phyloP scores from a whole-genome alignment of 306 rosid species.

The Vachellia pachyceras region DNA sequence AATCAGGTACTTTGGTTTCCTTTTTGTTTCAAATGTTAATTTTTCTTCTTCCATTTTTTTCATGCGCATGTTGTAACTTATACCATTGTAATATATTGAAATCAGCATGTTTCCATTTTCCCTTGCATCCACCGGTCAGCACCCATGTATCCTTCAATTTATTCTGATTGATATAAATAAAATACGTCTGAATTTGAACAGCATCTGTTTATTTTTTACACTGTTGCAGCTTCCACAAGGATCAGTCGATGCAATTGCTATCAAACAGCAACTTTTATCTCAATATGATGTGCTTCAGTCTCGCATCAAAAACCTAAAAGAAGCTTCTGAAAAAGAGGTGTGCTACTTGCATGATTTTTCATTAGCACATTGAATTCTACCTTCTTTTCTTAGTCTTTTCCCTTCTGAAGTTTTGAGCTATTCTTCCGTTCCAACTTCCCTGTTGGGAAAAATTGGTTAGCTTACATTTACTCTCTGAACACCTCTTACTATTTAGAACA shows the following conservation, averaged over 20 bases:
- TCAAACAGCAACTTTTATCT: conserved; percentile 89
- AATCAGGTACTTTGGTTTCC: conserved; percentile 61
- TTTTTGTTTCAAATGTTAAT: background rate
- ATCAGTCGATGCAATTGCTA: conserved; percentile 70
- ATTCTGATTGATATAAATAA: conserved; percentile 8
- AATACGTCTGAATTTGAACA: conserved; percentile 15
- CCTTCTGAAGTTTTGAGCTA: conserved; percentile 4
- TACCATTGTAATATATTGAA: conserved; percentile 2
- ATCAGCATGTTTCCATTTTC: conserved; percentile 17
- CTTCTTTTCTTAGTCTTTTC: conserved; percentile 14
- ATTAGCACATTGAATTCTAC: conserved; percentile 21
- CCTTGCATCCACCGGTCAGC: conserved; percentile 18
- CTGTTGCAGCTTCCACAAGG: conserved; percentile 82
- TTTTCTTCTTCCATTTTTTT: background rate
- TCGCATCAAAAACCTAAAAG: conserved; percentile 84
- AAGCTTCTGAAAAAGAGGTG: conserved; percentile 94
- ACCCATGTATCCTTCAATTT: conserved; percentile 15
- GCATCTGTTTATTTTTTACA: conserved; percentile 27
- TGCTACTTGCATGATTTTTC: conserved; percentile 38
- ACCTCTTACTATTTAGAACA: conserved; percentile 14
- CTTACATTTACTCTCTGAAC: background rate
- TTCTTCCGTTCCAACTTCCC: conserved; percentile 26
- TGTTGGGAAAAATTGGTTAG: background rate
- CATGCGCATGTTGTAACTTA: background rate
- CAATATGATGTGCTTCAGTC: conserved; percentile 89